phyloP scores from a whole-genome alignment of 306 rosid species.

The Casuarina equisetifolia region DNA sequence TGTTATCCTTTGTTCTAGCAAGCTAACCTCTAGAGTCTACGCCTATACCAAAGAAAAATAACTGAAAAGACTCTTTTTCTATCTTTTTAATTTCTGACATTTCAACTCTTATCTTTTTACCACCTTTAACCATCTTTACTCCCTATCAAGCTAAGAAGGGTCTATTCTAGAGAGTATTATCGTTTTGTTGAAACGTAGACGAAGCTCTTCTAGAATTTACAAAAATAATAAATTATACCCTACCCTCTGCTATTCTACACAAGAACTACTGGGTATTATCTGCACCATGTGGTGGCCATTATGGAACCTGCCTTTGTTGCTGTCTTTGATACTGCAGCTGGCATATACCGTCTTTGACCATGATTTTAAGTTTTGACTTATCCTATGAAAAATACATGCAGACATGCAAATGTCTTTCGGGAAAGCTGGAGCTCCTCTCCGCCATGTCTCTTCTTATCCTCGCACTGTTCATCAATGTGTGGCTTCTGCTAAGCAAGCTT shows the following conservation, averaged over 20 bases:
- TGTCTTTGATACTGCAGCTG: conserved; percentile 31
- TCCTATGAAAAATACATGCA: conserved; percentile 23
- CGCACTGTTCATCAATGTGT: conserved; percentile 11
- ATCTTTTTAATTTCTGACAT: not conserved
- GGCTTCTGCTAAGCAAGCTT: not conserved
- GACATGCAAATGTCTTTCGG: conserved; percentile 17
- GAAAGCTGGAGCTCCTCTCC: conserved; percentile 17
- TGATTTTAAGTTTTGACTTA: conserved; percentile 26
- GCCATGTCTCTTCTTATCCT: conserved; percentile 34
- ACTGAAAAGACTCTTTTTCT: not conserved
- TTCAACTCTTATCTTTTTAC: not conserved
- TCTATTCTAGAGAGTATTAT: not conserved
- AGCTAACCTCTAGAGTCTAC: too few species aligned
- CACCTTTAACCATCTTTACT: not conserved
- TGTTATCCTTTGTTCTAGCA: too few species aligned
- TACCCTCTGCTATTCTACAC: not conserved
- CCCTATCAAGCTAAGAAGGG: not conserved
- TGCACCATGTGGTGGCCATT: conserved; percentile 15
- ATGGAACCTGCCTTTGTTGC: conserved; percentile 37
- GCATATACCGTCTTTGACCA: conserved; percentile 43
- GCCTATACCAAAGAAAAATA: not conserved
- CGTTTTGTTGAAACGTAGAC: not conserved
- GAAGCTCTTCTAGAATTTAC: not conserved
- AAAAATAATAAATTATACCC: not conserved
- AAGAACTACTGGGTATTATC: not conserved